Conservation (phyloP, 495 filamentous ascomycete genomes). For the Pyronema omphalodes region DNA sequence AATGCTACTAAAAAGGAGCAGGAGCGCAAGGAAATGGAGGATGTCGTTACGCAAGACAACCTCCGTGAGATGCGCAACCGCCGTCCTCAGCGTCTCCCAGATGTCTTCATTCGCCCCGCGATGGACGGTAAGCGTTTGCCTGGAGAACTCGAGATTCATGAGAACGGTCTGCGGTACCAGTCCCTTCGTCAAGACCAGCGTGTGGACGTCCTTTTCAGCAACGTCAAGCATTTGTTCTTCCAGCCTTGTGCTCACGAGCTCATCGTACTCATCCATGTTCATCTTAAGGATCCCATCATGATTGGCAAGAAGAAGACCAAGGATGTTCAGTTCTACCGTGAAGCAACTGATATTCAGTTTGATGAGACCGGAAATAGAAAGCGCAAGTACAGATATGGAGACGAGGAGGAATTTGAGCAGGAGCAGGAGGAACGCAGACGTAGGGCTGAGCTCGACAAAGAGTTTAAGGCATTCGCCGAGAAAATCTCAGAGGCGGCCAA, state of each 20-base stretch:
- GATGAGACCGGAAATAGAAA: constrained; percentile 97
- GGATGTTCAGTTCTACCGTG: constrained; percentile 95
- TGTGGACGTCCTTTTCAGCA: constrained; percentile 93
- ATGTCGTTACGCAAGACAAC: constrained; percentile 99
- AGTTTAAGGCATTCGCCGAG: constrained; percentile 94
- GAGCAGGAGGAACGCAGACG: constrained; percentile 93
- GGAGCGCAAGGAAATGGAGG: constrained; percentile 98
- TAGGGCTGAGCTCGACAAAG: constrained; percentile 74
- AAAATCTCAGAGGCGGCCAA: constrained; percentile 88
- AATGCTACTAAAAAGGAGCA: constrained; percentile 76
- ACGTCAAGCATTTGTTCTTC: constrained; percentile 97
- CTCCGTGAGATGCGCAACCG: constrained; percentile 81
- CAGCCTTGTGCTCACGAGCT: constrained; percentile 90
- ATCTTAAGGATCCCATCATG: constrained; percentile 94
- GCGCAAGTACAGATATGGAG: constrained; percentile 93
- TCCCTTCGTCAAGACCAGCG: constrained; percentile 61
- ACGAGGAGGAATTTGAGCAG: constrained; percentile 96
- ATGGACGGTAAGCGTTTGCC: constrained; percentile 92
- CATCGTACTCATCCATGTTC: constrained; percentile 94
- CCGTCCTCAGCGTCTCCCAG: constrained; percentile 67
- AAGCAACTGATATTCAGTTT: constrained; percentile 96
- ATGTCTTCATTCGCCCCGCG: constrained; percentile 82
- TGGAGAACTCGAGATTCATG: constrained; percentile 89
- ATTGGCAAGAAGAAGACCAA: constrained; percentile 98
- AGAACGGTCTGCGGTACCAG: constrained; percentile 93